phyloP scores from a whole-genome alignment of 371 early-diverging fungal genomes.

The Circinella umbellata region DNA sequence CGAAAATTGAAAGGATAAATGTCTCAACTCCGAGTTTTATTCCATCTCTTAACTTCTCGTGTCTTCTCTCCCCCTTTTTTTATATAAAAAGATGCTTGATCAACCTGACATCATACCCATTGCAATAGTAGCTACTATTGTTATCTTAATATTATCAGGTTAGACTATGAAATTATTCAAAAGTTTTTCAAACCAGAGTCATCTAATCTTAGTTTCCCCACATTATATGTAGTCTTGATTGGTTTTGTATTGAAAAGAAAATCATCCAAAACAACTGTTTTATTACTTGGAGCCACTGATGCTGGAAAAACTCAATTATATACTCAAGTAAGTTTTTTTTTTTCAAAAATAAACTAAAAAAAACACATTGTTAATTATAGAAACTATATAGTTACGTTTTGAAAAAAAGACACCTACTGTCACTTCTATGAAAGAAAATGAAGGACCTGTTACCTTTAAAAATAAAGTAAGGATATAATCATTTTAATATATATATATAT shows the following conservation, averaged over 20 bases:
- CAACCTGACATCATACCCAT: constrained; percentile 1
- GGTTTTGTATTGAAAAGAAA: constrained; percentile 30
- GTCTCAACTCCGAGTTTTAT: too few relatives aligned
- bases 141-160: constrained; percentile 3
- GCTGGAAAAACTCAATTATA: constrained; percentile 71
- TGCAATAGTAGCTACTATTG: constrained; percentile 7
- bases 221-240: not conserved
- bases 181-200: too few relatives aligned
- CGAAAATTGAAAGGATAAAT: too few relatives aligned
- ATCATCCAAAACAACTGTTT: constrained; percentile 41
- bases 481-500: too few relatives aligned
- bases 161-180: not conserved
- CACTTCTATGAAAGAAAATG: constrained; percentile 80
- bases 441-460: constrained; percentile 48
- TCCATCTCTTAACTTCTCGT: too few relatives aligned
- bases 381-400: constrained; percentile 51
- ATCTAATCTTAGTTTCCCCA: not conserved
- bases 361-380: not conserved
- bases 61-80: not conserved
- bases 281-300: constrained; percentile 63
- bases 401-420: constrained; percentile 58
- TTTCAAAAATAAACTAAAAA: not conserved
- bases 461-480: constrained; percentile 39
- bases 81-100: not conserved
- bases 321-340: constrained; percentile 37